A percentile compares a stretch with the other conserved stretches of the same genome.
Evolutionary conservation across 257 asterid genomes (phyloP).

Genomic region (Salvia rosmarinus): DNA sequence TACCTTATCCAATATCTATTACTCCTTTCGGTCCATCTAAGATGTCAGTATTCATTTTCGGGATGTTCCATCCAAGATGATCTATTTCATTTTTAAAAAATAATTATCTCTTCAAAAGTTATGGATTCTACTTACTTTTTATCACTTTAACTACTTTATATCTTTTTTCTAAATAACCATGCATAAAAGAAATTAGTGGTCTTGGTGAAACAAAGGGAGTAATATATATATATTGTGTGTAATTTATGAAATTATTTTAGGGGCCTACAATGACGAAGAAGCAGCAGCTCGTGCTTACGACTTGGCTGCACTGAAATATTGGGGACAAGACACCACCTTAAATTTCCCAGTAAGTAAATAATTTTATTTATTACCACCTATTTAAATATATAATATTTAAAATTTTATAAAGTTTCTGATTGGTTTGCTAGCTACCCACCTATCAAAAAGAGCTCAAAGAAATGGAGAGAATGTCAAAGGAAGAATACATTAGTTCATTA

Average conservation of each 20-base stretch:
- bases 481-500: conserved; percentile 87
- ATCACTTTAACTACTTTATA: too few species aligned
- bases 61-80: too few species aligned
- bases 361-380: not conserved
- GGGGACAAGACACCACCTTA: conserved; percentile 88
- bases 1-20: conserved; percentile 48
- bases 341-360: conserved; percentile 72
- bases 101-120: too few species aligned
- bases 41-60: too few species aligned
- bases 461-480: conserved; percentile 85
- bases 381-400: not conserved
- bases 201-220: too few species aligned
- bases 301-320: conserved; percentile 92
- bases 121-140: too few species aligned
- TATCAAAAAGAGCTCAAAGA: conserved; percentile 74
- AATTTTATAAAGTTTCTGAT: not conserved
- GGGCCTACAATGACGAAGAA: conserved; percentile 93
- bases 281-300: conserved; percentile 99
- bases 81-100: too few species aligned
- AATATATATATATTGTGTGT: not conserved
- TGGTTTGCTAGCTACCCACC: conserved; percentile 48
- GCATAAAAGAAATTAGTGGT: too few species aligned
- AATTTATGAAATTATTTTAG: conserved; percentile 43
- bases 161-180: too few species aligned
- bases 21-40: too few species aligned